Conservation (phyloP, 2,329 filamentous ascomycete genomes). For the Pyricularia sp. region DNA sequence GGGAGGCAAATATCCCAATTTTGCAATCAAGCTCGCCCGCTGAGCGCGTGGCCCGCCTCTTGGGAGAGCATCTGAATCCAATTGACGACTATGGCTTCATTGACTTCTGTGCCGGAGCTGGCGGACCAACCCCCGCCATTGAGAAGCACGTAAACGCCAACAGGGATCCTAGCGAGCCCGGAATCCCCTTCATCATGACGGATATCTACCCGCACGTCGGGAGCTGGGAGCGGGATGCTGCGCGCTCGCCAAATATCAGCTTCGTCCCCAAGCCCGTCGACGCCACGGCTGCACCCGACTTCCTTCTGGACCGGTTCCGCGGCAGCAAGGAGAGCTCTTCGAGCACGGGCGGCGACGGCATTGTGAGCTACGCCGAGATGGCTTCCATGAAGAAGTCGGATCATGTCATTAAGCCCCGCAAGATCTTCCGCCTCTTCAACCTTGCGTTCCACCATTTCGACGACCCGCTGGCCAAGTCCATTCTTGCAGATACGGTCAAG, state of each 20-base stretch:
- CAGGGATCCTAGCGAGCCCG: constrained; percentile 11
- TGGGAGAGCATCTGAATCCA: constrained; percentile 34
- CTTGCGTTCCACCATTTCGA: constrained; percentile 68
- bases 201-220: constrained; percentile 52
- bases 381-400: constrained; percentile 19
- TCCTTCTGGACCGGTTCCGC: constrained; percentile 23
- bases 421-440: constrained; percentile 58
- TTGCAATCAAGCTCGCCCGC: constrained; percentile 46
- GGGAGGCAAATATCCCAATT: constrained; percentile 45
- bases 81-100: constrained; percentile 48
- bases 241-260: constrained; percentile 39
- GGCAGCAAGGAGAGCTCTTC: neutral
- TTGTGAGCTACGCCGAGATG: neutral
- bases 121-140: constrained; percentile 55
- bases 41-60: constrained; percentile 42
- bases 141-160: constrained; percentile 44
- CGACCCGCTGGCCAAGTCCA: constrained; percentile 44
- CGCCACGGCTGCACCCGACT: constrained; percentile 44
- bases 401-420: constrained; percentile 9
- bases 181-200: constrained; percentile 48
- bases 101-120: constrained; percentile 65
- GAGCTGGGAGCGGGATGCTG: constrained; percentile 42
- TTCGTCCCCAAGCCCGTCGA: constrained; percentile 52
- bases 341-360: neutral
- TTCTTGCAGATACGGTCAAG: constrained; percentile 50